Evolutionary conservation across 345 rosid genomes (phyloP), one percentile per base, ranked within the genome.

Genomic region (Eucalyptus viminalis): DNA sequence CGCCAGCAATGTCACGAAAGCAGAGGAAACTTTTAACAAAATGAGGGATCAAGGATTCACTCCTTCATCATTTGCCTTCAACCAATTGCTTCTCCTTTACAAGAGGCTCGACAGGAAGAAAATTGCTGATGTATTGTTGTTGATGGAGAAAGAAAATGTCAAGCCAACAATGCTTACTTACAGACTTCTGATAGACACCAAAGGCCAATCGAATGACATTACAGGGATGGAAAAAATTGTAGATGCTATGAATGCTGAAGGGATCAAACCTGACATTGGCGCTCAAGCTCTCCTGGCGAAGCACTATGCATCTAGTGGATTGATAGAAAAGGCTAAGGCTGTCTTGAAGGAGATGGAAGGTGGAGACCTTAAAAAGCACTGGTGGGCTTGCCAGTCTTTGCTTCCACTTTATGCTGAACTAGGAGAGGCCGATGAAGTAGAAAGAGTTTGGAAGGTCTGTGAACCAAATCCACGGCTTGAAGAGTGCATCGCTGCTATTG

Each of bases 101-200:
- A 98, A 97, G 95, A 94, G 95, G 87, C 58, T 92, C 40, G 96
- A 97, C 93, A 97, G 90, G 91, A 97, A 95, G 95, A 97, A 96
- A 91, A 97, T 98, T 76, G 95, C 97, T 88, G 97, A 97, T 88
- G 93, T 98, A 14, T 91, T 98, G 91, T 80, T 95, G 51, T 92
- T 96, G 88, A 98, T 98, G 99, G 99, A 96, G 95, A 96, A 96
- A 92, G 99, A 97, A 93, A 92, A 96, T 87, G 92, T 97, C 87
- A 96, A 95, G 94, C 98, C 98, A 5, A 83, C 96, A 43, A 93
- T 88, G 40, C 93, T 94, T 87, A 97, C 99, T 44, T 98, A 97
- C 92, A 94, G 89, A 88, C 88, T 95, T 91, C 91, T 98, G 80
- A 96, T 98, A 80, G 99, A 96, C 87, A 88, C 94, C 76, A 97